These are phyloP conservation scores for Blastocystis hominis DNA, from an alignment of 352 stramenopile genomes.

Conservation along the genomic window DNA sequence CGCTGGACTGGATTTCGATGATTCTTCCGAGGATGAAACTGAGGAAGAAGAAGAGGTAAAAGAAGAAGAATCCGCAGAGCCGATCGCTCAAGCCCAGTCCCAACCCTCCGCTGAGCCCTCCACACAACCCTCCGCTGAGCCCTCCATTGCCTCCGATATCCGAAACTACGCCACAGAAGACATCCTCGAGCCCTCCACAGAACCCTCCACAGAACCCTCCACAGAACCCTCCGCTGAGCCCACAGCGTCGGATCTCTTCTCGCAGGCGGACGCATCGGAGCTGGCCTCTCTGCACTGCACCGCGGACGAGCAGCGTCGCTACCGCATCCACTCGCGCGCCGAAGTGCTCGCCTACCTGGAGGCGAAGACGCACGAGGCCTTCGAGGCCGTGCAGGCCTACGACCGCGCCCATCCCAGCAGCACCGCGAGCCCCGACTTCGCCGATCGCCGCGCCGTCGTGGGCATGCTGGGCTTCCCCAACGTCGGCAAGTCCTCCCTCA, in stretches of 20 bases:
- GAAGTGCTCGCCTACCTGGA: slow-evolving; percentile 72
- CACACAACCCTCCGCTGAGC: too few relatives aligned
- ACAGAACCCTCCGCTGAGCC: background rate
- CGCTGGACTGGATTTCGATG: slow-evolving; percentile 48
- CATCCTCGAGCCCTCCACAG: background rate
- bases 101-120: background rate
- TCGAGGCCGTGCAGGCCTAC: background rate
- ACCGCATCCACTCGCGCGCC: slow-evolving; percentile 68
- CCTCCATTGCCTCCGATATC: too few relatives aligned
- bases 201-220: background rate
- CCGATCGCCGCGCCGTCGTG: slow-evolving; percentile 72
- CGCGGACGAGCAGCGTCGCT: slow-evolving; percentile 61
- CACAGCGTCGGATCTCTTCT: background rate
- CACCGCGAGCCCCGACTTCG: slow-evolving; percentile 23
- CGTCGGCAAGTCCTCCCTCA: slow-evolving; percentile 96
- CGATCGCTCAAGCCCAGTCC: slow-evolving; percentile 23
- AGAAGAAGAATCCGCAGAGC: slow-evolving; percentile 58
- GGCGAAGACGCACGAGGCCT: slow-evolving; percentile 65
- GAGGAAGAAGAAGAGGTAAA: slow-evolving; percentile 64
- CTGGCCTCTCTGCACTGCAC: background rate
- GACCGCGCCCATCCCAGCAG: background rate
- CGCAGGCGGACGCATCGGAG: background rate
- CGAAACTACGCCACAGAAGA: slow-evolving; percentile 54
- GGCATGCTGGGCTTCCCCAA: slow-evolving; percentile 99
- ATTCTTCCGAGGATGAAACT: slow-evolving; percentile 60